Evolutionary conservation across 441 rosid genomes (phyloP), one percentile per base, ranked within the genome.

Genomic region (Aleurites moluccanus): DNA sequence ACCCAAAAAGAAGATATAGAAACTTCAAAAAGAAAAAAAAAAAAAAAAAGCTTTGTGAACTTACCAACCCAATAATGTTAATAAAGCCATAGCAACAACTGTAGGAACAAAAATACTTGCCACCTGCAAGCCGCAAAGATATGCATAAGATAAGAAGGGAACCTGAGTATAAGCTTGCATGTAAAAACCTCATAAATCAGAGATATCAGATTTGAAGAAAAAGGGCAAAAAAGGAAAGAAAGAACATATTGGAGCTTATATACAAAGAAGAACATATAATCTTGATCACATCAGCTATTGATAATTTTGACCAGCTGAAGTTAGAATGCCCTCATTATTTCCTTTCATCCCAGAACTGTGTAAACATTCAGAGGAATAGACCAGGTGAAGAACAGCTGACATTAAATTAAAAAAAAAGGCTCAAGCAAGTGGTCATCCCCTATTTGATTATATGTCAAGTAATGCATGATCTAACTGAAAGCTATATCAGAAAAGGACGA

Each of bases 61-160:
- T 87, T 83, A 96, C 99, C 98, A 96, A 77, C 91, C 93, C 61
- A 92, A 72, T 44, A 91, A 83, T 47, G 99, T 96, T 66, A 93
- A 28, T 53, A 96, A 71, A 42, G 99, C 75, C 88, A 96, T 60
- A 71, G 88, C 82, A 82, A 96, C 83, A 85, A 96, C 98, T 3
- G 86, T 83, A n/a, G 99, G 99, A 77, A 96, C 98, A 78, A 96
- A 96, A 56, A 96, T 90, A 85, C 99, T 96, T 25, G 99, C 99
- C 73, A 93, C 92, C 99, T 96, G 90, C 82, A 81, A 73, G 73
- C 69, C 69, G 64, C 70, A 77, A 64, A 84, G 73, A 70, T 28
- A 25, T 62, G 53, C 60, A n/a, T 65, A 66, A 63, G 20, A 77
- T 72, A 42, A 69, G 75, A 56, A 64, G n/a, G 47, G 7, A 15